Conservation (phyloP, 352 stramenopile genomes). For the Globisporangium spinosum region DNA sequence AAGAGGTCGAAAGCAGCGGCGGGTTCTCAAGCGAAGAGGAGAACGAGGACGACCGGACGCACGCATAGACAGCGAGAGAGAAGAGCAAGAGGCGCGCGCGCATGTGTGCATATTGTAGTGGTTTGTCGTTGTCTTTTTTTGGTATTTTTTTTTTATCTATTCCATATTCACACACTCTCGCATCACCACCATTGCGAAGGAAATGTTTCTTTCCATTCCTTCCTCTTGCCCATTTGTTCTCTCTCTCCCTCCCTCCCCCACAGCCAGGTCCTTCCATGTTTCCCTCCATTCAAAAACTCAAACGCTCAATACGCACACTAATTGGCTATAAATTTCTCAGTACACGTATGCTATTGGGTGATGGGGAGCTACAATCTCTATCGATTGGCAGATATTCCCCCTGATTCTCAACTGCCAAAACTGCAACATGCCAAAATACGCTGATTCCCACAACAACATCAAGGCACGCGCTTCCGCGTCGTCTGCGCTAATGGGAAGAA, state of each 20-base stretch:
- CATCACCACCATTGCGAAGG: neutral
- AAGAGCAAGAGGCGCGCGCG: neutral
- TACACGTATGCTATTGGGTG: neutral
- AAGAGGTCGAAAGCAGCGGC: slow-evolving; percentile 1
- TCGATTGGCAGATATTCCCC: neutral
- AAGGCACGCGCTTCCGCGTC: neutral
- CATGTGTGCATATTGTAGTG: slow-evolving; percentile 10
- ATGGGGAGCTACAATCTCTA: neutral
- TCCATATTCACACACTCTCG: slow-evolving; percentile 1
- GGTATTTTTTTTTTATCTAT: slow-evolving; percentile 10
- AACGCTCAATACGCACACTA: neutral
- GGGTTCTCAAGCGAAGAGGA: slow-evolving; percentile 19
- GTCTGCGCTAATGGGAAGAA: slow-evolving; percentile 8
- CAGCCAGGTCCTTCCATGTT: slow-evolving; percentile 1
- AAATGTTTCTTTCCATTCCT: neutral
- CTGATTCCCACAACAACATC: neutral
- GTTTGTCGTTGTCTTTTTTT: slow-evolving; percentile 11
- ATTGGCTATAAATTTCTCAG: neutral
- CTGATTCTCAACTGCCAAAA: neutral
- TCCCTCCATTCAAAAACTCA: neutral
- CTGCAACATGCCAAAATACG: neutral
- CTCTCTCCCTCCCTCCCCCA: neutral
- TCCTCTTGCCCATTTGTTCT: neutral
- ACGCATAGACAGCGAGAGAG: slow-evolving; percentile 2
- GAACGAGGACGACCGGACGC: slow-evolving; percentile 5